Evolutionary conservation across 192 early-diverging fungal species (phyloP), one percentile per base, ranked within the genome.

Genomic region (Coemansia guatemalensis): DNA sequence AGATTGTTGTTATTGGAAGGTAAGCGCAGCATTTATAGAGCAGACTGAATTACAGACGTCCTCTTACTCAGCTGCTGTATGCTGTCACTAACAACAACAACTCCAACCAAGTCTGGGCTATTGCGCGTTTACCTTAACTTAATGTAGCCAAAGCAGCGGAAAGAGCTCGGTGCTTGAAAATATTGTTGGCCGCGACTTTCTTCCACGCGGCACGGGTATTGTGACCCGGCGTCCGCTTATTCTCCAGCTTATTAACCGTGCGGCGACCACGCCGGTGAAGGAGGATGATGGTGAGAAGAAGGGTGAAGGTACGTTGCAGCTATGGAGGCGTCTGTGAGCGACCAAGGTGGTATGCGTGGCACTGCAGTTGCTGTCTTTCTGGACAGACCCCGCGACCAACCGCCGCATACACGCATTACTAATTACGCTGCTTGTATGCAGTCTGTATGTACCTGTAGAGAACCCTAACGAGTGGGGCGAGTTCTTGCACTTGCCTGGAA

Each of bases 151-250:
- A 74, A 88, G 87, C 59, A 88, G 85, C 80, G 98, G 98, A 29
- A 99, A 99, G 81, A 92, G 89, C 68, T 97, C 95, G 14, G 98
- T 99, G 25, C 87, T 99, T 27, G 98, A 99, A 63, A 99, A 99
- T 77, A 95, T 99, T 88, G 98, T 99, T 23, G 98, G 98, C 22
- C 83, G 93, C 58, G 98, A 99, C 85, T 99, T 99, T 84, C 73
- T 99, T 63, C 98, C 98, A 51, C 86, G 98, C 68, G 97, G 97
- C 24, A 91, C 89, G 17, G 95, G 95, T 26, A 99, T 99, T 70
- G 97, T 99, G 41, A 99, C 97, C 48, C 89, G 97, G 56, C 88
- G 97, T 27, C 97, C 97, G 33, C 85, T 99, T 66, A 74, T 95
- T 14, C 88, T 99, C 8, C 97, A 99, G 88, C 85, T 99, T 57